Evolutionary conservation across 2,329 filamentous ascomycete genomes (phyloP), one percentile per base, ranked within the genome.

Genomic region (Fusarium denticulatum): DNA sequence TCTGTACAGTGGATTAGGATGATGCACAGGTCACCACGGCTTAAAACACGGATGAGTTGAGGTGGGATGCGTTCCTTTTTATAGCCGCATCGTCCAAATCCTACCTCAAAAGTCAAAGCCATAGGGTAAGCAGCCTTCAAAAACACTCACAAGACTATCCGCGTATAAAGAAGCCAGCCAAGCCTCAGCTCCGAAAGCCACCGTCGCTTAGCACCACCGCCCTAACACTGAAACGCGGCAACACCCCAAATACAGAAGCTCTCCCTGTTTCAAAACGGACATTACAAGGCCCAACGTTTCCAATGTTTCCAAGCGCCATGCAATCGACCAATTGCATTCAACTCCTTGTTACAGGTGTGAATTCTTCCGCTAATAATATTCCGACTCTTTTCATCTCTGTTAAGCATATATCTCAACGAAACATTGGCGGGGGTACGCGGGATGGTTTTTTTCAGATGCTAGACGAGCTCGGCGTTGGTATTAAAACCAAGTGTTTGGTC

Each of bases 251-350:
- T 65, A 70, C 11, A 69, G 67, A 45, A 36, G 34, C 2, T 10
- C 39, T 39, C 37, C 68, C n/a, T 56, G 68, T 71, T 71, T 71
- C 67, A 61, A 67, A 71, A 62, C 32, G 49, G 39, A 45, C 34
- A 37, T 34, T 45, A 26, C 36, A 56, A 42, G 45, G 49, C 22
- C 64, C 40, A 63, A 1, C 24, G 66, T 69, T 69, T 68, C 63
- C 7, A 24, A 57, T 45, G 36, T 50, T 42, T 42, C 28, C 22
- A 37, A 28, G 49, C 63, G 55, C 24, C 3, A 36, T n/a, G 3
- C 14, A 20, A 49, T 28, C 13, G 47, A 37, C 67, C 58, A 69
- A 69, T 66, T n/a, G 22, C 9, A 12, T 6, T 7, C 4, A 11
- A 18, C 26, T 61, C 40, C 26, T 28, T 46, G 68, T 71, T 71